Evolutionary conservation across 2,329 filamentous ascomycete genomes (phyloP), one percentile per base, ranked within the genome.

Genomic region (Ciborinia camelliae): DNA sequence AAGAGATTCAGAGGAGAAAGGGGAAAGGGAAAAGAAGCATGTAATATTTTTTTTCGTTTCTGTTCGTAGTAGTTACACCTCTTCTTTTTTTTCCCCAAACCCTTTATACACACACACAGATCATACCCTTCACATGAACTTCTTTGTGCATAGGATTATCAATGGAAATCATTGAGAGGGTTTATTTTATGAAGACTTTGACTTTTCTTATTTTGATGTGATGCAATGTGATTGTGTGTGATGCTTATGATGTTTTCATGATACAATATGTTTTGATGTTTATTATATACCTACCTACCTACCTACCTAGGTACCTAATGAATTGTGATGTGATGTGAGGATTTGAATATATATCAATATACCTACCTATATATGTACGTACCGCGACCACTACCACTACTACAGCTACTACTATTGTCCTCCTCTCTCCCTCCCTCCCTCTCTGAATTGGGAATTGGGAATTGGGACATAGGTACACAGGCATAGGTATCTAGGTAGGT

Each of bases 41-140:
- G 67, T 69, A 69, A 69, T 69, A 69, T 68, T 68, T 67, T 69
- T 66, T 65, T 67, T 57, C 61, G 67, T 50, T 58, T 63, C 62
- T 58, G 51, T 63, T 63, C 43, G 62, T 63, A 55, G 65, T 60
- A 67, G 63, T 69, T 67, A 70, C 60, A 67, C 65, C 65, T 71
- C n/a, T n/a, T n/a, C n/a, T 65, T 71, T 62, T 48, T 30, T 50
- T 8, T 15, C 12, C 41, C 28, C 30, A 6, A 48, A 37, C 52
- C 41, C 30, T 47, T 30, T n/a, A n/a, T n/a, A n/a, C n/a, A n/a
- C 47, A 28, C 37, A 39, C 23, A 39, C 37, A 32, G 32, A 35
- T 61, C 39, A 35, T 26, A 50, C 35, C 35, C 32, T 26, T 62
- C 7, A 41, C 23, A 30, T 55, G 41, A 26, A 66, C 65, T 64